Percentiles rank a stretch among this genome's conserved stretches.
Evolutionary conservation across 345 rosid genomes (phyloP).

Genomic region (Eucalyptus viminalis): DNA sequence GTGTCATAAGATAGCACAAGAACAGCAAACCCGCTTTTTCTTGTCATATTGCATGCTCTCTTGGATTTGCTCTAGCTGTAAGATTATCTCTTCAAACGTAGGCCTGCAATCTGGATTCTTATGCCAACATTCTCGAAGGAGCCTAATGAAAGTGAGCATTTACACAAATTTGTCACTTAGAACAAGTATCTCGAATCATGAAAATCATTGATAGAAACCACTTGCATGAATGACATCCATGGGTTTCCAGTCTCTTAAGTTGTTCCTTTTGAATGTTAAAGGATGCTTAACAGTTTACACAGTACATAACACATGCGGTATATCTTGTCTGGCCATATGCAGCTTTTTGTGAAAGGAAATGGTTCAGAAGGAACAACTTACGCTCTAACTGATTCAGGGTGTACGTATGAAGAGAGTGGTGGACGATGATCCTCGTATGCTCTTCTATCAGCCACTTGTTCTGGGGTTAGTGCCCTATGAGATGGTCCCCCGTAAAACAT

Average conservation of each 20-base stretch:
- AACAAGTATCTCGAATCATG: not conserved
- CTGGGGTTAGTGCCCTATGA: slow-evolving; percentile 22
- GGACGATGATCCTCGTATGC: slow-evolving; percentile 56
- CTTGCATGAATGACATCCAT: not conserved
- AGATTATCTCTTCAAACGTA: slow-evolving; percentile 46
- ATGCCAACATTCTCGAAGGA: slow-evolving; percentile 58
- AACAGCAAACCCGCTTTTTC: not conserved
- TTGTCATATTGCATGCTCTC: not conserved
- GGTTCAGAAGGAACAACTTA: slow-evolving; percentile 4
- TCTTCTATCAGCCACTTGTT: slow-evolving; percentile 50
- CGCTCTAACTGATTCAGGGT: slow-evolving; percentile 40
- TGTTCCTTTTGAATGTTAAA: not conserved
- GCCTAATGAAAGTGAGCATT: slow-evolving; percentile 14
- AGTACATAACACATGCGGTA: not conserved
- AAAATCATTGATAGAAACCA: not conserved
- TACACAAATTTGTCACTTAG: not conserved
- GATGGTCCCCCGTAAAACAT: slow-evolving; percentile 51
- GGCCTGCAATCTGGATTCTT: slow-evolving; percentile 53
- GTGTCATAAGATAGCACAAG: slow-evolving; percentile 17
- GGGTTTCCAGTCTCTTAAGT: not conserved
- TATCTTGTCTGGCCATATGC: not conserved
- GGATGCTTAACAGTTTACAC: not conserved
- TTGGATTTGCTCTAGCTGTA: slow-evolving; percentile 32
- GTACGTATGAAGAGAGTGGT: slow-evolving; percentile 23
- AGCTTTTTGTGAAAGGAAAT: not conserved